Evolutionary conservation across 768 basidiomycete species (phyloP).

Genomic region (Pisolithus sp.): DNA sequence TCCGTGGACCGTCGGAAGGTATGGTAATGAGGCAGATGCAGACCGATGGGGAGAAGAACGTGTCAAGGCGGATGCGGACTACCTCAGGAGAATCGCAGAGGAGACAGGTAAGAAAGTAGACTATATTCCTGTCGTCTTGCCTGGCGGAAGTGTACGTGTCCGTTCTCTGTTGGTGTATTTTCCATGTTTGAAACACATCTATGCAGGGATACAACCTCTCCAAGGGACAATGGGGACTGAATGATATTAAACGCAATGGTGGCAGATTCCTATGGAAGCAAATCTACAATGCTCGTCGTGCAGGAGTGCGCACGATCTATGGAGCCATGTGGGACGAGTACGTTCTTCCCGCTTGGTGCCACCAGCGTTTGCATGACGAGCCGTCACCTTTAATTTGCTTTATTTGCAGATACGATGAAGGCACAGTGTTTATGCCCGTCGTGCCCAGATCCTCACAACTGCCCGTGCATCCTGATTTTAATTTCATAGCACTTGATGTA

Average conservation of each 20-base stretch:
- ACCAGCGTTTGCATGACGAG: not conserved
- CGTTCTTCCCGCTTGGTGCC: conserved; percentile 8
- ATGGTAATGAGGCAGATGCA: conserved; percentile 50
- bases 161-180: not conserved
- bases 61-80: conserved; percentile 58
- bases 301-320: conserved; percentile 61
- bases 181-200: conserved; percentile 5
- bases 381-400: not conserved
- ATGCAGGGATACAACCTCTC: conserved; percentile 65
- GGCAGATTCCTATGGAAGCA: conserved; percentile 79
- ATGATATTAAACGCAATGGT: conserved; percentile 64
- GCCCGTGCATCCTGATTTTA: conserved; percentile 52
- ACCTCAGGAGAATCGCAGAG: conserved; percentile 46
- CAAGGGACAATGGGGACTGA: conserved; percentile 64
- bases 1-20: conserved; percentile 80
- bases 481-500: conserved; percentile 67
- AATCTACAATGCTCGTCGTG: conserved; percentile 57
- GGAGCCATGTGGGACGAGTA: conserved; percentile 88
- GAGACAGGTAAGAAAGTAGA: conserved; percentile 50
- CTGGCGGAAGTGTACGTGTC: conserved; percentile 69
- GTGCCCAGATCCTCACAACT: conserved; percentile 51
- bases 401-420: conserved; percentile 66
- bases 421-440: conserved; percentile 75
- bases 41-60: conserved; percentile 57
- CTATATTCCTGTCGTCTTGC: conserved; percentile 79